Percentiles rank a stretch among this genome's conserved stretches.
Conservation (phyloP, 2,329 filamentous ascomycete species). For the Neofusicoccum cordaticola region DNA sequence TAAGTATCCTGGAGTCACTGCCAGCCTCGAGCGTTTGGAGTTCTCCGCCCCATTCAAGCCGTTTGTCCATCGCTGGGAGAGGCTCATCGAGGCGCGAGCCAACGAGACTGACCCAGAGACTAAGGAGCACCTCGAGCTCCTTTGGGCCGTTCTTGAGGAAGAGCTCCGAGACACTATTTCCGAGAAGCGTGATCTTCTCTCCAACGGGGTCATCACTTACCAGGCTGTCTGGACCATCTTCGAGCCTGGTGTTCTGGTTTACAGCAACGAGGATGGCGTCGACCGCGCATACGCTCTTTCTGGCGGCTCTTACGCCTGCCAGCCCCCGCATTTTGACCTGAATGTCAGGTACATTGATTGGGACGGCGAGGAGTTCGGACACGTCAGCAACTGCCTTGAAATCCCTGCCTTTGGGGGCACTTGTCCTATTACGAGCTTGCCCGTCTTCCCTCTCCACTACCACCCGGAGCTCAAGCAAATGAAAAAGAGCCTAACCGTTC, state of each 20-base stretch:
- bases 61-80: conserved; percentile 37
- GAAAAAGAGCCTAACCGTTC: conserved; percentile 35
- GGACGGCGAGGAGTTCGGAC: conserved; percentile 29
- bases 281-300: conserved; percentile 21
- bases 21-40: conserved; percentile 30
- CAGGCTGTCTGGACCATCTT: conserved; percentile 23
- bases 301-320: conserved; percentile 20
- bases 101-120: conserved; percentile 27
- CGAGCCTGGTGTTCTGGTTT: conserved; percentile 22
- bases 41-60: conserved; percentile 35
- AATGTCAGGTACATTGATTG: conserved; percentile 26
- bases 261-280: conserved; percentile 19
- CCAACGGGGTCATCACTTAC: conserved; percentile 22
- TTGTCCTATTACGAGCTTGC: conserved; percentile 35
- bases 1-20: conserved; percentile 32
- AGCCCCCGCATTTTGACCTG: conserved; percentile 17
- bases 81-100: conserved; percentile 26
- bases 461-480: conserved; percentile 37
- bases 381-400: conserved; percentile 18
- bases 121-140: conserved; percentile 29
- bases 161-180: conserved; percentile 19
- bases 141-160: conserved; percentile 23
- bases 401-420: conserved; percentile 35
- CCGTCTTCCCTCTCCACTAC: conserved; percentile 39
- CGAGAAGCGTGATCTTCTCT: conserved; percentile 21